Percentiles rank a stretch among this genome's conserved stretches.
Conservation (phyloP, 257 asterid species). For the Ligustrum vulgare region DNA sequence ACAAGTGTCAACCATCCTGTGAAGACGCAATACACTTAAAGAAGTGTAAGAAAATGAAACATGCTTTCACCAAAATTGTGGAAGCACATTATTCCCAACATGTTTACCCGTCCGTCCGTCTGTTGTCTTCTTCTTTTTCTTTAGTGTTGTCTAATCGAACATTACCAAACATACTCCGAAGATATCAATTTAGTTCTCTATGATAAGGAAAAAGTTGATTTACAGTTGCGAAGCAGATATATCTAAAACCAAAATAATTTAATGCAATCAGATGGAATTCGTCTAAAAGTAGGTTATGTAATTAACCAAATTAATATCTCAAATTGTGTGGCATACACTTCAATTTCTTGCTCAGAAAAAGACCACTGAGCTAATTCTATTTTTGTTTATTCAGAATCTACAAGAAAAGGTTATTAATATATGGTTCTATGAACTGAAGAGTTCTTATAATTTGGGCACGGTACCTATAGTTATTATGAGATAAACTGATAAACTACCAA, state of each 20-base stretch:
- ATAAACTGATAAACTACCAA: conserved; percentile 38
- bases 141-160: background rate
- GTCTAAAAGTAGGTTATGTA: conserved; percentile 22
- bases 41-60: no score
- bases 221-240: background rate
- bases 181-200: background rate
- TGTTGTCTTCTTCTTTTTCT: no score
- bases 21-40: no score
- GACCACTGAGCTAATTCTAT: conserved; percentile 33
- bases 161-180: no score
- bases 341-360: conserved; percentile 18
- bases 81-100: no score
- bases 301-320: conserved; percentile 34
- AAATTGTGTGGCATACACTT: background rate
- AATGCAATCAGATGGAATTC: background rate
- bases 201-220: background rate
- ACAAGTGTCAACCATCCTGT: no score
- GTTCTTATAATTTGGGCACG: no score
- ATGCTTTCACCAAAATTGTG: no score
- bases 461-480: background rate
- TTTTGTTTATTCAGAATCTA: background rate
- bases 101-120: background rate
- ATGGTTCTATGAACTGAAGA: no score
- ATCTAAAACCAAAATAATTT: background rate
- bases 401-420: background rate